Evolutionary conservation across 2,329 filamentous ascomycete genomes (phyloP), one percentile per base, ranked within the genome.

Genomic region (Beauveria bassiana): DNA sequence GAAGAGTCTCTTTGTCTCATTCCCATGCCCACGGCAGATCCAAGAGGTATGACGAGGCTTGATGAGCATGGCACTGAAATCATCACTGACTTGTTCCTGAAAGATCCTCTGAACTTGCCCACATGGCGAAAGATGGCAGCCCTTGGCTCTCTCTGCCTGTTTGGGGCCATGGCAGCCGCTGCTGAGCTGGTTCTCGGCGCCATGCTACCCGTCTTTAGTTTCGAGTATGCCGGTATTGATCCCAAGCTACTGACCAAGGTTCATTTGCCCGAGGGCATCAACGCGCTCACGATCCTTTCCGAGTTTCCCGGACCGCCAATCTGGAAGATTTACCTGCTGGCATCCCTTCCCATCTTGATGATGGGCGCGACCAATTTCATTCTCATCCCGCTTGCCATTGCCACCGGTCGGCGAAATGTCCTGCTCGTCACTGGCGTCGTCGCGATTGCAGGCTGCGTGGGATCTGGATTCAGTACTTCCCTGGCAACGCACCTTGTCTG

Each of bases 361-460:
- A 74, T 74, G 56, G 73, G 73, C 18, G 66, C 70, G 14, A 70
- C 73, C 4, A 70, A 69, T 31, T 74, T 73, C 63, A 56, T 75
- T n/a, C 70, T 74, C n/a, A 69, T 75, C 1, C 73, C 74, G 9
- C 66, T 76, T n/a, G 74, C 73, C 1, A 71, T 71, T 16, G 72
- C 68, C 49, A 65, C 74, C 31, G 74, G 74, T 6, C 71, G 74
- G 14, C 69, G 74, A 2, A 73, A 73, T 1, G 69, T 75, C 5
- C 64, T 76, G 18, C 66, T 76, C 7, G 57, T 74, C 16, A 69
- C 71, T 0, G 70, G 70, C 2, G 66, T 68, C 1, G 67, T 70
- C 45, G 71, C 71, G 5, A 74, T 73, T 70, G 66, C 65, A 1
- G 74, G 74, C 3, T 74, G 73, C 3, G 55, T 76, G 43, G 73